Percentiles rank a stretch among this genome's conserved stretches.
Evolutionary conservation across 352 stramenopile species (phyloP).

Genomic region (Globisporangium yorkense): DNA sequence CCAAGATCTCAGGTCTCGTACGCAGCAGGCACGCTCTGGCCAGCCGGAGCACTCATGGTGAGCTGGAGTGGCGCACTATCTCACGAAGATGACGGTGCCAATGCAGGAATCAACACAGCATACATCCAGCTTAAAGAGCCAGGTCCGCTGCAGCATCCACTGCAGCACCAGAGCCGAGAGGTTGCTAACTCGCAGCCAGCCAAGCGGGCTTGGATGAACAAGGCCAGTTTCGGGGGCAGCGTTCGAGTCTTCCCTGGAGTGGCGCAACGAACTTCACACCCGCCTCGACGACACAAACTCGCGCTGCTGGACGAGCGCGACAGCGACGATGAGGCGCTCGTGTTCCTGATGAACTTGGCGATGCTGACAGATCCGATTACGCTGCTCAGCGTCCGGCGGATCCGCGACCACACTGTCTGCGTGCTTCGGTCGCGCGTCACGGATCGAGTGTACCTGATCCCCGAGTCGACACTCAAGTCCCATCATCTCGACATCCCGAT

Average conservation of each 20-base stretch:
- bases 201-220: neutral
- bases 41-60: constrained; percentile 8
- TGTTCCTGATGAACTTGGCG: constrained; percentile 9
- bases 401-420: neutral
- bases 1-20: constrained; percentile 12
- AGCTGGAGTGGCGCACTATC: constrained; percentile 8
- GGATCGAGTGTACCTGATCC: neutral
- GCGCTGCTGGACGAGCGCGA: neutral
- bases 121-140: too few species aligned
- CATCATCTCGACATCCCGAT: neutral
- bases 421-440: neutral
- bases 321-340: neutral
- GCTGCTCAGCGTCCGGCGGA: neutral
- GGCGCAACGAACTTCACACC: neutral
- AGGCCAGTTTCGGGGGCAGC: neutral
- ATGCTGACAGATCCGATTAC: constrained; percentile 5
- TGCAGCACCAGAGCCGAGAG: neutral
- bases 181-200: neutral
- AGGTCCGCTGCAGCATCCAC: neutral
- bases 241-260: neutral
- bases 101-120: neutral
- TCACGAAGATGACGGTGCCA: neutral
- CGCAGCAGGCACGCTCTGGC: constrained; percentile 13
- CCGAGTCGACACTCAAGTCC: neutral
- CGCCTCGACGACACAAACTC: neutral